Base-by-base conservation (phyloP, 441 rosid species). In the Croton setiger region DNA sequence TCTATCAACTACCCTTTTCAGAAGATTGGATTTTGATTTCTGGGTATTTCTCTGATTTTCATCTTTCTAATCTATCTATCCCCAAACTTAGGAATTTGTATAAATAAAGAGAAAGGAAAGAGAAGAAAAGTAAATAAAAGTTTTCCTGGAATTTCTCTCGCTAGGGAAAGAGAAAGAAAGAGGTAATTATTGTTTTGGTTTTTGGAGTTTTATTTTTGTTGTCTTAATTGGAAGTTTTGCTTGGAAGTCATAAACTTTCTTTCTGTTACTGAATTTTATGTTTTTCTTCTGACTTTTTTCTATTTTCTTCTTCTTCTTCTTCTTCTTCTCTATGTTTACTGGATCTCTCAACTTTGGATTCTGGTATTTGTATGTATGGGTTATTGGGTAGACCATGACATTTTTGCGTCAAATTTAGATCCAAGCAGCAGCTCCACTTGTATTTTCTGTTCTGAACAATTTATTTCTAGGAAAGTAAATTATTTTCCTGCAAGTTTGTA, bases 391-490 rank as follows among this genome's bases (percentile, higher is more conserved):
- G 44, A 35, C 12, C 52, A 33, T 20, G 56, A 54, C 59, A 12
- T 43, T 4, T n/a, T 27, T 54, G 10, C 47, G 55, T 57, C 31
- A 71, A 63, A 14, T 68, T 6, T 45, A 52, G 76, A 75, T 81
- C 78, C 71, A 43, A 10, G 63, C 45, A 48, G 17, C 45, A 47
- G 17, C 35, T 14, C 10, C 76, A 66, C 69, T 69, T 63, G 33
- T 63, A 49, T 43, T 62, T 9, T 61, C 18, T 27, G 44, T 18
- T 43, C 21, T 49, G 27, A 18, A 37, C 37, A 41, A 7, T 52
- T 10, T 10, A 7, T 60, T 47, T 53, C 47, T 18, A 18, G 68
- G 54, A 65, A 47, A 37, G 31, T 41, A 21, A 56, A 15, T 2
- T 33, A 12, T 52, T 41, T 35, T 14, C 41, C 45, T 55, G 67